These are phyloP conservation scores for Cinnamomum micranthum DNA, from an alignment of 164 flowering plant species.

Conservation along the genomic window DNA sequence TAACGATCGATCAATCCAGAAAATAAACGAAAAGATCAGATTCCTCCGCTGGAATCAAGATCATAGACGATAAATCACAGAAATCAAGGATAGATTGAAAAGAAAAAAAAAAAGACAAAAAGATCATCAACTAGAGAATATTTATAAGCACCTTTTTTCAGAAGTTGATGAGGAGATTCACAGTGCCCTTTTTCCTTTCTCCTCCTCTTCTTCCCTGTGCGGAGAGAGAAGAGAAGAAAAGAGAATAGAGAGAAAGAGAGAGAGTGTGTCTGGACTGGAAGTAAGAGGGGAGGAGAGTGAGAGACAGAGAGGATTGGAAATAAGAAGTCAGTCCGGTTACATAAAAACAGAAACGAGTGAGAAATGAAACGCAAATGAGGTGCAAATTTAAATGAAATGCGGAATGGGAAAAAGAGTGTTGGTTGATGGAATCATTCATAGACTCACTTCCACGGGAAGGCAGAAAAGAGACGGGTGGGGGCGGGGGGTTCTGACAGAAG, in stretches of 20 bases:
- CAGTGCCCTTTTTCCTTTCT: background rate
- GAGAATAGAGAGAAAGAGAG: background rate
- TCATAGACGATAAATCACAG: background rate
- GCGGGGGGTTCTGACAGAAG: background rate
- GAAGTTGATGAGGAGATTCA: background rate
- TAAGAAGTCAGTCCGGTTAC: background rate
- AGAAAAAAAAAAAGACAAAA: background rate
- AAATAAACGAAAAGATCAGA: background rate
- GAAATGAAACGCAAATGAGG: background rate
- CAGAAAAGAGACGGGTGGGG: background rate
- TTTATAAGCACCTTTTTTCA: background rate
- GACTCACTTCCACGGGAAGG: slow-evolving; percentile 1
- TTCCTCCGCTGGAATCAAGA: background rate
- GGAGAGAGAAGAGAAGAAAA: background rate
- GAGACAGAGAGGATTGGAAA: too few species aligned
- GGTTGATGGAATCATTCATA: background rate
- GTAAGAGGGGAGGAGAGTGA: background rate
- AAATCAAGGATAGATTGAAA: background rate
- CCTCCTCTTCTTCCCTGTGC: background rate
- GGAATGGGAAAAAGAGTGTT: background rate
- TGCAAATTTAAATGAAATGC: slow-evolving; percentile 2
- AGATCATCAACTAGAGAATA: background rate
- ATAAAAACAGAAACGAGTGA: background rate
- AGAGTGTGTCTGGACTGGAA: background rate
- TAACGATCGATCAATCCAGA: background rate